Base-by-base conservation (phyloP, 441 rosid genomes). In the Syzygium syzygioides region DNA sequence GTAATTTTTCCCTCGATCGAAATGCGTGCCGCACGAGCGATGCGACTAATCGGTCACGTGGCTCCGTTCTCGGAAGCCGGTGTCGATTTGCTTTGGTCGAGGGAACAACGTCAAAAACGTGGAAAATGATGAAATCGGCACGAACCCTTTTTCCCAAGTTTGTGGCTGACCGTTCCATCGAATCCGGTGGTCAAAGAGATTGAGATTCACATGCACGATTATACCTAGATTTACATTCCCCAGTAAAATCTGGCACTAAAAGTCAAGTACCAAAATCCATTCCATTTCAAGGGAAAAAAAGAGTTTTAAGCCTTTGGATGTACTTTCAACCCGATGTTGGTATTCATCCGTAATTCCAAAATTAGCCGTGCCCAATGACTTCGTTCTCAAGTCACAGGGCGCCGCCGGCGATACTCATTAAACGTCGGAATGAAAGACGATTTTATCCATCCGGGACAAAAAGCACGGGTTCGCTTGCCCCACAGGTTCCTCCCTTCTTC, bases 401-500 rank as follows among this genome's bases (percentile, higher is more conserved):
- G 9, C 48, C 9, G 9, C 48, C 48, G 9, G 48, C 0, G 0
- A 60, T 60, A 2, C 17, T 28, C 1, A 0, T 18, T 18, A 18
- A 3, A 66, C 1, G 0, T 34, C 80, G 20, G 37, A 37, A 71
- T 4, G 10, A 37, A 37, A 8, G 37, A 34, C 4, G 37, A 34
- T 5, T 41, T 41, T 6, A 41, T 6, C 45, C 7, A 41, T 41
- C 45, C 45, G 45, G 45, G 45, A 4, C 45, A 41, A 41, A 41
- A 41, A 5, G 45, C 45, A 41, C 7, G 7, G 45, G 7, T 41
- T 6, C 45, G 45, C 45, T 4, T 41, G 45, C 7, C 45, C 45
- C 45, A 41, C 6, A 5, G 6, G 45, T 41, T 41, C 45, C 45
- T 41, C 45, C 45, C 45, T 41, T 41, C 45, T 41, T 6, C 7